phyloP scores from a whole-genome alignment of 306 rosid genomes.

The Echinosophora koreensis region DNA sequence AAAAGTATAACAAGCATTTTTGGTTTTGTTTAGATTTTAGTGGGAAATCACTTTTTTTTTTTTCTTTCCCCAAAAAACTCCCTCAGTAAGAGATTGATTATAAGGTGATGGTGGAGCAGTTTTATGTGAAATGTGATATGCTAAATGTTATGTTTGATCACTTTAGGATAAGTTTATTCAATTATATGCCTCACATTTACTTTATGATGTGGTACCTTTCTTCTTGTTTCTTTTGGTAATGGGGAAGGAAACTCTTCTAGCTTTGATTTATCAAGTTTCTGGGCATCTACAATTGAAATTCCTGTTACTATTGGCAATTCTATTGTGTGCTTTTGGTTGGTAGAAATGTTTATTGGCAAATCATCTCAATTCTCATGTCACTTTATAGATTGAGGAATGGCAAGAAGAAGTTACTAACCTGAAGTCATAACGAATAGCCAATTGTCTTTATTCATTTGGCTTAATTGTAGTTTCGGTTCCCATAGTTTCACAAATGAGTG shows the following conservation, averaged over 20 bases:
- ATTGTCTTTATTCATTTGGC: neutral
- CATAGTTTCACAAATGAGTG: too few species aligned
- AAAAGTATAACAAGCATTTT: too few species aligned
- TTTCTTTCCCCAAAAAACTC: too few species aligned
- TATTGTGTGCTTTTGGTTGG: neutral
- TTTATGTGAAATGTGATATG: neutral
- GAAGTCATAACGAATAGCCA: neutral
- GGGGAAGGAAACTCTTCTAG: too few species aligned
- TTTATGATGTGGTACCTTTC: too few species aligned
- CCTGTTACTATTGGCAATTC: neutral
- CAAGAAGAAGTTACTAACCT: neutral
- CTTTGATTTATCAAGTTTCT: neutral
- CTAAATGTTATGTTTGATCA: neutral
- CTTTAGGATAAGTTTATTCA: neutral
- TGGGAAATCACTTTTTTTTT: too few species aligned
- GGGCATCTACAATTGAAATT: neutral
- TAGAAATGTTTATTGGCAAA: neutral
- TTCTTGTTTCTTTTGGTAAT: neutral
- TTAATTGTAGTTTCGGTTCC: too few species aligned
- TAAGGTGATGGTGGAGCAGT: slow-evolving; percentile 8
- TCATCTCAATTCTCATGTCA: neutral
- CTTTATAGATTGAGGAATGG: slow-evolving; percentile 25
- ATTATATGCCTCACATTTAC: neutral
- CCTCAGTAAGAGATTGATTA: neutral
- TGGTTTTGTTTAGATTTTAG: neutral